Conservation (phyloP, 2,329 filamentous ascomycete genomes). For the Penicillium sp. region DNA sequence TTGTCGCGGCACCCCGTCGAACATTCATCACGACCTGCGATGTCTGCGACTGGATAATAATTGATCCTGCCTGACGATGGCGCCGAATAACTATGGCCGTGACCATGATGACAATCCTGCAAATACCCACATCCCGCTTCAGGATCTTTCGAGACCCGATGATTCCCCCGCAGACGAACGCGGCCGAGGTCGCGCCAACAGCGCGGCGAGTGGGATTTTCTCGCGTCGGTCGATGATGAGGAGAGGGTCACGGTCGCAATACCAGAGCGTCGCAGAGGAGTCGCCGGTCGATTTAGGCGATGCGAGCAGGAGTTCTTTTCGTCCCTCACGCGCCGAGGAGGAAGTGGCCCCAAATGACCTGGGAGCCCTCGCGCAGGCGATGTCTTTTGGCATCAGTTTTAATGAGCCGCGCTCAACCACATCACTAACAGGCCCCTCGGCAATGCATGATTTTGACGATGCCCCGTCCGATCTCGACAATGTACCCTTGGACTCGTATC, state of each 20-base stretch:
- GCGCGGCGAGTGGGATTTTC: slow-evolving; percentile 42
- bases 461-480: slow-evolving; percentile 27
- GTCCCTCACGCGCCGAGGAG: slow-evolving; percentile 16
- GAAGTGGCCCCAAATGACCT: slow-evolving; percentile 35
- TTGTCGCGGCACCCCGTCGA: not conserved
- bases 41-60: slow-evolving; percentile 37
- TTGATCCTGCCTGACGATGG: slow-evolving; percentile 37
- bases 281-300: slow-evolving; percentile 40
- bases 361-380: slow-evolving; percentile 40
- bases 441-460: slow-evolving; percentile 24
- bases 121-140: slow-evolving; percentile 59
- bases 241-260: slow-evolving; percentile 42
- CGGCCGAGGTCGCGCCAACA: slow-evolving; percentile 27
- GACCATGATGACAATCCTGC: slow-evolving; percentile 25
- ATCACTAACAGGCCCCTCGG: slow-evolving; percentile 10
- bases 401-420: slow-evolving; percentile 21
- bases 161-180: slow-evolving; percentile 27
- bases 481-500: slow-evolving; percentile 27
- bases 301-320: slow-evolving; percentile 21
- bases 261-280: slow-evolving; percentile 50
- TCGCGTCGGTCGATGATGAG: slow-evolving; percentile 40
- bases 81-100: slow-evolving; percentile 34
- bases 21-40: slow-evolving; percentile 26
- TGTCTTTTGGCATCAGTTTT: slow-evolving; percentile 42
- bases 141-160: slow-evolving; percentile 51